Evolutionary conservation across 495 filamentous ascomycete species (phyloP), one percentile per base, ranked within the genome.

Genomic region (Xylaria acuta): DNA sequence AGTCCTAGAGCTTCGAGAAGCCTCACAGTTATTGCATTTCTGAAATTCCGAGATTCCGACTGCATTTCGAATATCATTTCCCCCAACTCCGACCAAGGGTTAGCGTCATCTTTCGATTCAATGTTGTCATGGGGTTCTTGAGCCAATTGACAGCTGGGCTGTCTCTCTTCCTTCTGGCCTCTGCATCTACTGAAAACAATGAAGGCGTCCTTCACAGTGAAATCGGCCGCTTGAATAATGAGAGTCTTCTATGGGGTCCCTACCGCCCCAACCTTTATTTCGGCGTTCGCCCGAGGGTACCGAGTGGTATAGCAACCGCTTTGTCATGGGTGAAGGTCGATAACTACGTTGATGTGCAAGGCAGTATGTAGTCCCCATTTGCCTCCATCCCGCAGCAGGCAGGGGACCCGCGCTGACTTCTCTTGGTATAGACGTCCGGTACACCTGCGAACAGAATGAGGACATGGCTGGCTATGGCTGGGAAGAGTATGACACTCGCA

Each of bases 211-310:
- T 88, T 47, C 84, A 79, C 74, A 79, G 77, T 72, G 86, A 90
- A 76, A 78, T 88, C 71, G 87, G 82, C 60, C 83, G 86, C 45
- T 84, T 89, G 67, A 92, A 91, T 75, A 97, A 97, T 78, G 85
- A 97, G 74, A 94, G 91, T 72, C 85, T 99, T 72, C 84, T 98
- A 89, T 99, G 96, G 96, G 97, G 97, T 6, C 94, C 96, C 30
- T 99, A 98, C 82, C 88, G 93, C 32, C 94, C 96, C 5, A 97
- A 98, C 75, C 84, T 99, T 32, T 99, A 99, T 83, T 98, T 99
- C 84, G 96, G 96, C 4, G 88, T 98, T 43, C 88, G 94, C 11
- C 94, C 96, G 67, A 89, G 94, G 54, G 90, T 98, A 75, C 92
- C 95, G 1, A 92, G 94, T 76, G 94, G 94, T 77, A 80, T 99